Evolutionary conservation across 768 basidiomycete species (phyloP), one percentile per base, ranked within the genome.

Genomic region (Suillus brevipes): DNA sequence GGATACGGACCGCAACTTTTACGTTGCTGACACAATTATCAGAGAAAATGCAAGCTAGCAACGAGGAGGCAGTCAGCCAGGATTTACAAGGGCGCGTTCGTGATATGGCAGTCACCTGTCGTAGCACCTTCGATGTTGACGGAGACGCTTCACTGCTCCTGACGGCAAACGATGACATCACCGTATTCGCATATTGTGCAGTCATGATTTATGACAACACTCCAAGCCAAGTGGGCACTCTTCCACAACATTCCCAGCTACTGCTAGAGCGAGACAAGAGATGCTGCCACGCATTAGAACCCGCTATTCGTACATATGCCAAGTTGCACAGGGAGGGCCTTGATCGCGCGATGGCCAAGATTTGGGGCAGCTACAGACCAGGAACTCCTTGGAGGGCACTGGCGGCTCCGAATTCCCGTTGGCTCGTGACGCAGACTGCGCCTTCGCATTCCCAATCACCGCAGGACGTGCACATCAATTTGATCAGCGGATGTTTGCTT

Each of bases 31-130:
- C 60, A 0, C 68, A 82, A n/a, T 64, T 83, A 6, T 65, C 68
- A 0, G n/a, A 34, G 1, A 75, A 73, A 37, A 66, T 77, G 18
- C 66, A 71, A 18, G 9, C 28, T 1, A 50, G 66, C 23, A 57
- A 52, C 3, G 65, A 58, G 8, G 68, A 69, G 16, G 34, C 6
- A 2, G 53, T 45, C 23, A 66, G 55, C n/a, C 60, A 68, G 8
- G 70, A 73, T 2, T 34, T 68, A 23, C 68, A 71, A 45, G 63
- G 61, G 12, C 73, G 71, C 18, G 66, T 81, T 31, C 73, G 77
- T 37, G 78, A 80, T 55, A 72, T 77, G 38, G 81, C 81, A 1
- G 71, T 73, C 2, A 74, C 75, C 18, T 84, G 83, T 68, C 74
- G 82, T 23, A 70, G 73, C 23, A 74, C 68, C 0, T 75, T 74